Evolutionary conservation across 345 rosid species (phyloP), one percentile per base, ranked within the genome.

Genomic region (Pseudoturritis turrita): DNA sequence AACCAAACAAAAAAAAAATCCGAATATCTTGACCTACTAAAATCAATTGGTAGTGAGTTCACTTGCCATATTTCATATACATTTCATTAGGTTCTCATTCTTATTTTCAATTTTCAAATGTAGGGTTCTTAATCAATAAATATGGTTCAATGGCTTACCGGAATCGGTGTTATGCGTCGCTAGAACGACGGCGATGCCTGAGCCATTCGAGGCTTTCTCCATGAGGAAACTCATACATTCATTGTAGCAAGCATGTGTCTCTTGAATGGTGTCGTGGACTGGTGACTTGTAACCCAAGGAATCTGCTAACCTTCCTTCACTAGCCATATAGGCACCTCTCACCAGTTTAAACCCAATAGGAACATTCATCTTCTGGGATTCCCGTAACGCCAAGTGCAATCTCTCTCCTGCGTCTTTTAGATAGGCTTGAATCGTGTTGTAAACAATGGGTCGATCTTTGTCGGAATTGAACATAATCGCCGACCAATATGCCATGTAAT

Each of bases 81-180:
- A 52, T 52, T 15, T 56, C 26, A 55, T 5, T 18, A 56, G 5
- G 35, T 51, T 4, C n/a, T n/a, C 3, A 15, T 15, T 7, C 10
- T 43, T 17, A 7, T 43, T 17, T 17, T 57, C 29, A 19, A 5
- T 6, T 11, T 21, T 19, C 62, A 22, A 19, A 21, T 63, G 22
- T 2, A 14, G n/a, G 57, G 9, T 1, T 47, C 26, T 1, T 33
- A 39, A 25, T 8, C 41, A 6, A 68, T 13, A 21, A 58, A 25
- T 4, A 5, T 55, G 33, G 43, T 3, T 70, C 39, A 21, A 3
- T 50, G 17, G 25, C 65, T 55, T 70, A 87, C 90, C 95, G 4
- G 98, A 94, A 47, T 94, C 90, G 3, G 85, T 73, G 46, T 94
- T 94, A 39, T 94, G 98, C 4, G 96, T 91, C 4, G 98, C 98